Conservation (phyloP, 306 rosid genomes). For the Trichosanthes cucumerina region DNA sequence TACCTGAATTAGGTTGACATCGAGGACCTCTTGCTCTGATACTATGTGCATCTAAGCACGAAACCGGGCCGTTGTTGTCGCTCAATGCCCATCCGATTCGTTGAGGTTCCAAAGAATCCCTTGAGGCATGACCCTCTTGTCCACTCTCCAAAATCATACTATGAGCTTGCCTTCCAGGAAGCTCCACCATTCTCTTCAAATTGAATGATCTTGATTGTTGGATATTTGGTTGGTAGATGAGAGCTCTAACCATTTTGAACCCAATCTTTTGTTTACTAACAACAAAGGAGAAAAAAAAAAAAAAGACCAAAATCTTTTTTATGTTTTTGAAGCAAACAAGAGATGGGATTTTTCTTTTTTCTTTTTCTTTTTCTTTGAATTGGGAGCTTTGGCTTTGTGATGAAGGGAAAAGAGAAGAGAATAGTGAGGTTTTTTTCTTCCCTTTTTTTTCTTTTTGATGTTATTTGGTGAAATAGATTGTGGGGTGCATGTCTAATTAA, state of each 20-base stretch:
- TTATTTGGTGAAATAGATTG: constrained; percentile 7
- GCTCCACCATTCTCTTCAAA: constrained; percentile 55
- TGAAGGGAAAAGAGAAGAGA: not conserved
- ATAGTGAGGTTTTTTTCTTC: not conserved
- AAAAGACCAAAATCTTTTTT: not conserved
- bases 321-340: not conserved
- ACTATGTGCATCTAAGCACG: constrained; percentile 13
- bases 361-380: not conserved
- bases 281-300: not conserved
- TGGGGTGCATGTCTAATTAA: constrained; percentile 24
- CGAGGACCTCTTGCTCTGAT: constrained; percentile 13
- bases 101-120: constrained; percentile 10
- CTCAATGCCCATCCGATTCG: constrained; percentile 13
- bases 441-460: not conserved
- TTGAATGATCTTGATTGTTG: constrained; percentile 64
- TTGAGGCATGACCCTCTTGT: constrained; percentile 22
- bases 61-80: constrained; percentile 11
- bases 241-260: constrained; percentile 57
- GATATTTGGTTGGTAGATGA: constrained; percentile 30
- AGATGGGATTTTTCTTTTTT: not conserved
- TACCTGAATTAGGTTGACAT: constrained; percentile 37
- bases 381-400: not conserved
- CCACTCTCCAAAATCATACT: constrained; percentile 34
- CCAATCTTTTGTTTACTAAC: not conserved
- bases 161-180: constrained; percentile 42